Evolutionary conservation across 768 basidiomycete genomes (phyloP).

Genomic region (Kwoniella sp.): DNA sequence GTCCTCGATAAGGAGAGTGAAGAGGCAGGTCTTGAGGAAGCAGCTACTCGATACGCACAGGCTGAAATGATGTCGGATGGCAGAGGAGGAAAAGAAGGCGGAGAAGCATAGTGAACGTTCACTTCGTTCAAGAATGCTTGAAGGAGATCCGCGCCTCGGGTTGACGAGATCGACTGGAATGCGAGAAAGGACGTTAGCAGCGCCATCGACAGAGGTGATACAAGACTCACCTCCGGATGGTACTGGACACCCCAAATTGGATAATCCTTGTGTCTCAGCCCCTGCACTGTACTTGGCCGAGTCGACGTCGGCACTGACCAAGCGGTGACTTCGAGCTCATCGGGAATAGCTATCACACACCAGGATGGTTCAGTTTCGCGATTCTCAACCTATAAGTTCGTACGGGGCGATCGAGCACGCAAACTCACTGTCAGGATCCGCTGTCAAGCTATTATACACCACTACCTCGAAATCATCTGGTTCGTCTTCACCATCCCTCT

Average conservation of each 20-base stretch:
- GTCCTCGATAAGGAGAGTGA: background rate
- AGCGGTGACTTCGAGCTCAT: slow-evolving; percentile 50
- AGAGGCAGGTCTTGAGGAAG: slow-evolving; percentile 3
- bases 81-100: slow-evolving; percentile 37
- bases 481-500: slow-evolving; percentile 3
- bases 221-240: slow-evolving; percentile 54
- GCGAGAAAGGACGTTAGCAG: background rate
- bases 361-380: background rate
- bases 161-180: slow-evolving; percentile 51
- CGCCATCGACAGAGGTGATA: no score
- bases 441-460: slow-evolving; percentile 54
- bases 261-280: slow-evolving; percentile 39
- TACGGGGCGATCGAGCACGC: background rate
- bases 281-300: slow-evolving; percentile 45
- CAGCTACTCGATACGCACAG: slow-evolving; percentile 40
- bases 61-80: slow-evolving; percentile 27
- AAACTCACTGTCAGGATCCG: slow-evolving; percentile 42
- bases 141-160: slow-evolving; percentile 40
- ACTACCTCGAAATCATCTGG: slow-evolving; percentile 44
- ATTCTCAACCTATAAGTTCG: no score
- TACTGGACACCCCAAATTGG: slow-evolving; percentile 55
- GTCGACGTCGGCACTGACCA: slow-evolving; percentile 31
- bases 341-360: slow-evolving; percentile 38
- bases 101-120: slow-evolving; percentile 30
- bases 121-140: slow-evolving; percentile 44